Evolutionary conservation across 1,139 yeast species (phyloP).

Genomic region (Kurtzmaniella quercitrusa): DNA sequence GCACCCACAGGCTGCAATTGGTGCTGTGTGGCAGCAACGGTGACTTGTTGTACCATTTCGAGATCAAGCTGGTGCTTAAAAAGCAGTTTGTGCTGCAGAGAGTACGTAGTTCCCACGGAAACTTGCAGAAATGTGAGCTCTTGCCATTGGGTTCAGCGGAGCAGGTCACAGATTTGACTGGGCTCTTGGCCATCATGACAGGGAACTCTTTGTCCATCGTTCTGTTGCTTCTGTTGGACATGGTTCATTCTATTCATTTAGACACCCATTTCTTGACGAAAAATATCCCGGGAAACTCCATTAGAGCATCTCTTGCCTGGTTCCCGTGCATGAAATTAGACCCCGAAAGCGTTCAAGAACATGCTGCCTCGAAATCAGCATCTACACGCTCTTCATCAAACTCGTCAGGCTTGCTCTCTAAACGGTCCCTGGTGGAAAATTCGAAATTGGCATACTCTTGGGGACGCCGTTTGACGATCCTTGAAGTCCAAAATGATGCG

Average conservation of each 20-base stretch:
- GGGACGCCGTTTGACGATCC: slow-evolving; percentile 52
- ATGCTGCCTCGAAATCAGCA: background rate
- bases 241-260: slow-evolving; percentile 23
- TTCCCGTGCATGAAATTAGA: slow-evolving; percentile 24
- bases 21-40: slow-evolving; percentile 62
- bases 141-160: slow-evolving; percentile 53
- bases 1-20: slow-evolving; percentile 52
- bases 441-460: slow-evolving; percentile 67
- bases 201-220: slow-evolving; percentile 47
- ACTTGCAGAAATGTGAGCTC: slow-evolving; percentile 29
- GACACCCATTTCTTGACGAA: slow-evolving; percentile 48
- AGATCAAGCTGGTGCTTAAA: slow-evolving; percentile 51
- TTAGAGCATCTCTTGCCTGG: slow-evolving; percentile 13
- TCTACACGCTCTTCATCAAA: too few species aligned
- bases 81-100: slow-evolving; percentile 46
- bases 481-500: slow-evolving; percentile 42
- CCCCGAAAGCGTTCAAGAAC: background rate
- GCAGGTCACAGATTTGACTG: slow-evolving; percentile 52
- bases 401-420: too few species aligned
- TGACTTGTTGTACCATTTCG: slow-evolving; percentile 54
- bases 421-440: slow-evolving; percentile 12
- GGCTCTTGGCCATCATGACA: slow-evolving; percentile 60
- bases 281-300: slow-evolving; percentile 33
- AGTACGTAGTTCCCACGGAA: slow-evolving; percentile 29
- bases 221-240: slow-evolving; percentile 50